Evolutionary conservation across 2,329 filamentous ascomycete species (phyloP).

Genomic region (Fusarium nisikadoi): DNA sequence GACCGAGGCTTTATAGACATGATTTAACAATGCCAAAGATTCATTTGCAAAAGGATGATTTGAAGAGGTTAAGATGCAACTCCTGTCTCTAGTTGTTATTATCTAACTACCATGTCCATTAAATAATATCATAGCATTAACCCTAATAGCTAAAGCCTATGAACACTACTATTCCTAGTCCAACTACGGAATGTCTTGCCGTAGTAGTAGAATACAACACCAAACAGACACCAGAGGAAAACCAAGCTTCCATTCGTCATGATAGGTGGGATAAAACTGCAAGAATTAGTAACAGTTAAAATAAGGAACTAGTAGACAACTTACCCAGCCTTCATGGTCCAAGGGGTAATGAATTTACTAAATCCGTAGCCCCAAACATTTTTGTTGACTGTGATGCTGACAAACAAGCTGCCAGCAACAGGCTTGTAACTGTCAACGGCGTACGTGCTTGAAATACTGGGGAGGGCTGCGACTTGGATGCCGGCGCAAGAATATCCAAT

Average conservation of each 20-base stretch:
- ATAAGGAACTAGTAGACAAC: fast-evolving
- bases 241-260: neutral
- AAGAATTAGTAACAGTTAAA: neutral
- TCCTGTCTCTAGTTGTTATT: neutral
- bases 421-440: neutral
- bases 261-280: neutral
- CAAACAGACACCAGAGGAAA: constrained; percentile 2
- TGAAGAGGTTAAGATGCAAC: neutral
- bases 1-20: too few species aligned
- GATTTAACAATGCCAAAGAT: too few species aligned
- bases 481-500: neutral
- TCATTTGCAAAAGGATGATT: too few species aligned
- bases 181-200: neutral
- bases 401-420: neutral
- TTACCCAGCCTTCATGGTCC: neutral
- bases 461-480: neutral
- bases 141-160: neutral
- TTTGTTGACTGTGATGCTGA: neutral
- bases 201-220: neutral
- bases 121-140: fast-evolving
- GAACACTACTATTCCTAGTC: neutral
- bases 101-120: fast-evolving
- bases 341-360: neutral
- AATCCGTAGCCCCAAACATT: neutral
- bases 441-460: neutral